phyloP scores from a whole-genome alignment of 1,284 basidiomycete species.

The Puccinia brachypodii region DNA sequence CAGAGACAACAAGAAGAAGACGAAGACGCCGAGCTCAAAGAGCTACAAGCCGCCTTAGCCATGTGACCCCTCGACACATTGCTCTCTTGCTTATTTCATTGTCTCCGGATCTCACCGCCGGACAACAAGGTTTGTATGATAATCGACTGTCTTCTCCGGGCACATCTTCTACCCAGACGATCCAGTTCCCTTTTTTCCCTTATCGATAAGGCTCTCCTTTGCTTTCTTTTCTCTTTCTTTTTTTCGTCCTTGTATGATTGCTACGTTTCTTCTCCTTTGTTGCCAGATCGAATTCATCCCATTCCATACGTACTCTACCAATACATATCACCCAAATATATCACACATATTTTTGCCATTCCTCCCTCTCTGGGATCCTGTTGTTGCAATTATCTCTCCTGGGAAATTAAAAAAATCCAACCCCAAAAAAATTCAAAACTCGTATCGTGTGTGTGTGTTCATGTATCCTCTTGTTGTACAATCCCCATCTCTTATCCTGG shows the following conservation, averaged over 20 bases:
- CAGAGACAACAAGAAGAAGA: constrained; percentile 70
- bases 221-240: background rate
- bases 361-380: background rate
- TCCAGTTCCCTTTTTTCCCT: background rate
- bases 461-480: background rate
- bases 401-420: background rate
- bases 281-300: background rate
- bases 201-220: background rate
- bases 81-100: background rate
- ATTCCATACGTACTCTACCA: background rate
- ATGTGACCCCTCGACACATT: constrained; percentile 62
- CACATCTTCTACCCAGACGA: background rate
- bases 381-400: background rate
- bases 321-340: background rate
- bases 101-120: background rate
- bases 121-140: background rate
- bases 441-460: background rate
- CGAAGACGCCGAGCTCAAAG: constrained; percentile 86
- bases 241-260: background rate
- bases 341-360: background rate
- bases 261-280: background rate
- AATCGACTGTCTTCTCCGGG: background rate
- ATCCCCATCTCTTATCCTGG: background rate
- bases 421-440: background rate
- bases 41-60: constrained; percentile 85